Base-by-base conservation (phyloP, 371 early-diverging fungal species). In the Mortierella sp. region DNA sequence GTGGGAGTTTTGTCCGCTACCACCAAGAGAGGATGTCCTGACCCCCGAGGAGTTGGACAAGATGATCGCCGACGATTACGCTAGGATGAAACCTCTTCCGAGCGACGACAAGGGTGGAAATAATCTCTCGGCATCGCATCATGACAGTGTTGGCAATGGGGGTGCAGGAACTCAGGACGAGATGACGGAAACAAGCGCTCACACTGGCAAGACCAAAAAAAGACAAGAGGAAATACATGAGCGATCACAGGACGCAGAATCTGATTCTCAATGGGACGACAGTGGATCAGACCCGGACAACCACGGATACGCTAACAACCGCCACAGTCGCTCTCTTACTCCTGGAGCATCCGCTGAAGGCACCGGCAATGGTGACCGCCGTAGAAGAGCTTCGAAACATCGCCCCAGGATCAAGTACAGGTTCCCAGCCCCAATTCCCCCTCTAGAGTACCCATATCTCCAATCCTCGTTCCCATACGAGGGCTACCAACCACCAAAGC, bases 21-120 rank as follows among this genome's bases (percentile, higher is more conserved):
- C 67, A 8, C 67, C 67, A 21, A 67, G 67, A 34, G 67, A 37
- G 8, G 67, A 67, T 67, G 67, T 67, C 6, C 34, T 67, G 24
- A 24, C 40, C 2, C 67, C 67, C 3, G 40, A 67, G 24, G 67
- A 67, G 21, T 11, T 67, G 24, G 24, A 67, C 34, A 67, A 67
- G 67, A 67, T 67, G 67, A 67, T 67, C 24, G 19, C 2, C 3
- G 43, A 67, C 10, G 67, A 67, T 67, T 67, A 67, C 24, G 19
- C 67, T 21, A 37, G 67, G 43, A 67, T 37, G 67, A 67, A 67
- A 24, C 67, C 67, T 10, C 24, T 40, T 2, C 24, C 24, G 5
- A 21, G 4, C 6, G 43, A 6, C 3, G 24, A 16, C 10, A 6
- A 10, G 21, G 54, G n/a, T 21, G 19, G 24, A n/a, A n/a, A n/a